These are phyloP conservation scores for Suillus ampliporus DNA, from an alignment of 768 basidiomycete genomes.

Conservation along the genomic window DNA sequence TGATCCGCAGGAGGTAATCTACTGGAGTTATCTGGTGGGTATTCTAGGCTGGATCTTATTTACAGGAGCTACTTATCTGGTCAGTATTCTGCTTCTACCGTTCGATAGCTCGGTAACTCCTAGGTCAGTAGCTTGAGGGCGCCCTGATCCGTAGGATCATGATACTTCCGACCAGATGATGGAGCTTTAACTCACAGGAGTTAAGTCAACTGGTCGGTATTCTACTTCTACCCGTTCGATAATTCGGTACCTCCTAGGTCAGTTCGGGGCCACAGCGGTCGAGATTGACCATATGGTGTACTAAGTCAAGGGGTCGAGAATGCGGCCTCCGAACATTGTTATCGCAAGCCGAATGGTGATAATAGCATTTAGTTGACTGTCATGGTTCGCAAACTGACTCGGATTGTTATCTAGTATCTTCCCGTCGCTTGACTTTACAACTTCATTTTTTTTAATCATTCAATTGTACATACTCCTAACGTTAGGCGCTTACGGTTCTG, in stretches of 20 bases:
- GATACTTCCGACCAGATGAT: too few species aligned
- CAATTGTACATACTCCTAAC: too few species aligned
- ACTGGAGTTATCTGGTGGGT: background rate
- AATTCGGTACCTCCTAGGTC: background rate
- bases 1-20: background rate
- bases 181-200: too few species aligned
- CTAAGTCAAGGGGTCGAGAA: background rate
- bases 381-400: background rate
- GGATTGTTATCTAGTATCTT: background rate
- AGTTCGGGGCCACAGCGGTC: background rate
- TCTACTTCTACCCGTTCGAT: background rate
- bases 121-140: too few species aligned
- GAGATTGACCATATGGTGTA: background rate
- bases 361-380: background rate
- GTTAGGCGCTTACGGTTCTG: too few species aligned
- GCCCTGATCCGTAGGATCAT: too few species aligned
- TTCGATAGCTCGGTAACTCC: too few species aligned
- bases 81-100: too few species aligned
- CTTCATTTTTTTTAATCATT: background rate
- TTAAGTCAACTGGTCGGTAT: too few species aligned
- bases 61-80: too few species aligned
- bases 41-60: too few species aligned
- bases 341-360: background rate
- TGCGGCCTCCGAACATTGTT: background rate
- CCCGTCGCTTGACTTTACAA: background rate